A percentile compares a stretch with the other conserved stretches of the same genome.
Conservation (phyloP, 306 rosid species). For the Medicago truncatula region MtrunA17r5.0-ANR NC_053046.1:6347501-6348000, state of each 20-base stretch:
- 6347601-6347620: not conserved
- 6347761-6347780: conserved; percentile 17
- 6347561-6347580: conserved; percentile 59
- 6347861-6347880: not conserved
- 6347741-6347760: not conserved
- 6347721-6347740: not conserved
- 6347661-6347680: conserved; percentile 16
- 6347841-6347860: conserved; percentile 40
- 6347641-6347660: conserved; percentile 29
- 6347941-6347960: not conserved
- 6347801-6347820: conserved; percentile 23
- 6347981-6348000: too few species aligned
- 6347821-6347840: conserved; percentile 5
- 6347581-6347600: conserved; percentile 15
- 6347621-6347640: conserved; percentile 25
- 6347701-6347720: conserved; percentile 17
- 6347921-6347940: conserved; percentile 20
- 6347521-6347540: conserved; percentile 31
- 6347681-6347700: not conserved
- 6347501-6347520: conserved; percentile 51
- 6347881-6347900: conserved; percentile 53
- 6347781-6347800: conserved; percentile 43
- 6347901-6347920: conserved; percentile 47
- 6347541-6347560: conserved; percentile 17
- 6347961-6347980: not conserved